Percentiles rank a stretch among this genome's conserved stretches.
Evolutionary conservation across 306 rosid species (phyloP).

Genomic region (Cucurbita ficifolia): DNA sequence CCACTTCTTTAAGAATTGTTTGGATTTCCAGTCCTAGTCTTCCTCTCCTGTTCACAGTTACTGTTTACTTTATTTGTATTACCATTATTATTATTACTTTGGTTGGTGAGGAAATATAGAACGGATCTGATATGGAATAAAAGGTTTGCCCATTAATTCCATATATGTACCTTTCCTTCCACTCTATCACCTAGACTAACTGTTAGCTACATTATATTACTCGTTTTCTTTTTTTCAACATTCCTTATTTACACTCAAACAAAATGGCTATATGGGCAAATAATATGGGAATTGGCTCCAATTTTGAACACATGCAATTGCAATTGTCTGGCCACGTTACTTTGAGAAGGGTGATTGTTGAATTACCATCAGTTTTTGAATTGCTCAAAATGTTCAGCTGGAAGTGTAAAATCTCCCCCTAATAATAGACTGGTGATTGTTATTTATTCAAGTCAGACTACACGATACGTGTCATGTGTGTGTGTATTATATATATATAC

Average conservation of each 20-base stretch:
- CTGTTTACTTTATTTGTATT: too few relatives aligned
- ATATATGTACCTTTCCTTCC: too few relatives aligned
- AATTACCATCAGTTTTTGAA: background rate
- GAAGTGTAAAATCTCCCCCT: background rate
- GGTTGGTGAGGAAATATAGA: background rate
- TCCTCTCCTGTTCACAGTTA: background rate
- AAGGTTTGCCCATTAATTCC: too few relatives aligned
- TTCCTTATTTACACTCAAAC: background rate
- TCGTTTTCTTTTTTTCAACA: background rate
- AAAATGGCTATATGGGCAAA: background rate
- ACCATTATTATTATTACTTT: background rate
- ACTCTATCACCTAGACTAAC: background rate
- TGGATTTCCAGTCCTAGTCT: too few relatives aligned
- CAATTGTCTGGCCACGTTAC: background rate
- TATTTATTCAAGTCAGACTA: background rate
- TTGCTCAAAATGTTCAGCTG: background rate
- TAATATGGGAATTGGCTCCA: background rate
- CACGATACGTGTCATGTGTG: too few relatives aligned
- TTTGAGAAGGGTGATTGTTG: background rate
- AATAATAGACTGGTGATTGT: background rate
- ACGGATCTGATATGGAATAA: too few relatives aligned
- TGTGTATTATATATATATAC: too few relatives aligned
- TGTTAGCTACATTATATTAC: background rate
- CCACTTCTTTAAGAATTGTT: background rate
- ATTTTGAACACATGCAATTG: background rate